phyloP scores from a whole-genome alignment of 345 rosid species.

The Gynandropsis gynandra region DNA sequence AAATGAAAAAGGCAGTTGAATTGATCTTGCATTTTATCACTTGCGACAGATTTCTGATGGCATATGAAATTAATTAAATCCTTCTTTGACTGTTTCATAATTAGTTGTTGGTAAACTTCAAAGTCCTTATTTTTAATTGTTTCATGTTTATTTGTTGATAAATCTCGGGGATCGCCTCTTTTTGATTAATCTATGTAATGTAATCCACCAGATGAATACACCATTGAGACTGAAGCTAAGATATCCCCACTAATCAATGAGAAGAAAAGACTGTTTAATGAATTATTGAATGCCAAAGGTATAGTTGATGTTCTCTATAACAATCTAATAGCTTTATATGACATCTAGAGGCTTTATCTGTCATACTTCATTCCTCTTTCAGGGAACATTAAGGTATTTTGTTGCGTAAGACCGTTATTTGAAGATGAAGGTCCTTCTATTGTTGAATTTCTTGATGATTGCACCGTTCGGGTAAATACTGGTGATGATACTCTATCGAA shows the following conservation, averaged over 20 bases:
- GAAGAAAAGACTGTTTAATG: constrained; percentile 85
- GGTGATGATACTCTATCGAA: constrained; percentile 59
- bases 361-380: no score
- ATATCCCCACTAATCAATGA: constrained; percentile 81
- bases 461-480: constrained; percentile 69
- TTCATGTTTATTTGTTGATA: no score
- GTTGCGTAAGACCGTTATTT: constrained; percentile 51
- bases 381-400: constrained; percentile 71
- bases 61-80: constrained; percentile 30
- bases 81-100: background rate
- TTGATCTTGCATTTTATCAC: no score
- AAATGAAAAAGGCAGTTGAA: no score
- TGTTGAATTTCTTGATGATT: constrained; percentile 86
- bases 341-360: no score
- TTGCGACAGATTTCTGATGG: no score
- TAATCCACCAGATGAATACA: constrained; percentile 60
- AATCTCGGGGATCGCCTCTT: constrained; percentile 6
- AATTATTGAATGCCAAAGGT: constrained; percentile 85
- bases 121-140: no score
- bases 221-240: constrained; percentile 82
- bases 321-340: constrained; percentile 8
- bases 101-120: background rate
- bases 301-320: no score
- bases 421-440: constrained; percentile 76
- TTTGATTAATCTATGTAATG: constrained; percentile 23